Evolutionary conservation across 805 yeast species (phyloP), one percentile per base, ranked within the genome.

Genomic region (Pichia pseudocactophila): DNA sequence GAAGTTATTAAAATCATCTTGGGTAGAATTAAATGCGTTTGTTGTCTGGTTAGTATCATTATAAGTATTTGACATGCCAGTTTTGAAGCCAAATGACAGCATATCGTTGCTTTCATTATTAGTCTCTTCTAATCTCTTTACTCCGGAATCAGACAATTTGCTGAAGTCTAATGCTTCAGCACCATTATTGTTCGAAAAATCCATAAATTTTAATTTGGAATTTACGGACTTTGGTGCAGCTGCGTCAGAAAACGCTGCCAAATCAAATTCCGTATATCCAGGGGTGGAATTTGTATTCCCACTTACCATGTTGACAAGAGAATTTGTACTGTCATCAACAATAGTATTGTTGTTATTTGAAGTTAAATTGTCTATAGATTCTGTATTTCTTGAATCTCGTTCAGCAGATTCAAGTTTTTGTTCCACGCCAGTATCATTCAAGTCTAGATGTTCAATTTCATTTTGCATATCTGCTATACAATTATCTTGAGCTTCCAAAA

Each of bases 401-500:
- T n/a, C n/a, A n/a, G n/a, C n/a, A 28, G 18, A 28, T 4, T 19
- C n/a, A 9, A n/a, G 10, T 7, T 25, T 37, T 22, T 12, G 20
- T 12, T 41, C 35, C 9, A 26, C 34, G 12, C 37, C 33, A 7
- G 26, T 12, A 25, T 40, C 9, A 46, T 37, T 36, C 13, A 39
- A n/a, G 19, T 36, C 19, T 13, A 53, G 36, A 19, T 54, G 50
- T 30, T 62, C 61, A 11, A 73, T 65, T 43, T 66, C 66, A 1
- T 54, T 43, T 16, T 63, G 54, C 27, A 82, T 57, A 17, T 67
- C 64, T 2, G 50, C 58, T 41, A 70, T 61, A 45, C 79, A 64
- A 19, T 59, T 57, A 33, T 73, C 75, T 57, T 83, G 92, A 39
- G 66, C 64, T 7, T 65, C 63, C 53, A 80, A 63, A 5, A 83